Base-by-base conservation (phyloP, 2,329 filamentous ascomycete genomes). In the Ophiostoma populinum region DNA sequence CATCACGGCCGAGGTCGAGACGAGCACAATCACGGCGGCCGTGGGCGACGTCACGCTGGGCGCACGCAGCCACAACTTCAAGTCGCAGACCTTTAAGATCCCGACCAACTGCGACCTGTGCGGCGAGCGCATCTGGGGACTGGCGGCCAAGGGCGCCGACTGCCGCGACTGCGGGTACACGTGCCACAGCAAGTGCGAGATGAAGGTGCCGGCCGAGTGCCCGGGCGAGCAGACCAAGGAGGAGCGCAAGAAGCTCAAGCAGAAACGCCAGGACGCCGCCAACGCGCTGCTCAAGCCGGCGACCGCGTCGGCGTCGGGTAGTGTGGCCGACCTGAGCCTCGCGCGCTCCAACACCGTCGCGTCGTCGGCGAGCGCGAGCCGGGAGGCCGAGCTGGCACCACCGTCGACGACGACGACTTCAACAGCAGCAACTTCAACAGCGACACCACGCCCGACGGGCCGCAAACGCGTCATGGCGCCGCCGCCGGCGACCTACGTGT, bases 21-120 rank as follows among this genome's bases (percentile, higher is more conserved):
- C 86, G 7, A 78, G 80, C 2, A 93, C 86, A 2, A 92, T 98
- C 50, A 87, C 83, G n/a, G 65, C 75, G 8, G 80, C 75, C 0
- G 87, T 94, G 3, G 90, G 90, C 24, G 90, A 98, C 51, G 70
- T 98, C 36, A 93, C 86, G 2, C 63, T 93, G 15, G 87, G 87
- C 13, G 86, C 86, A 9, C 83, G 83, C 53, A 93, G 86, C 49
- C 90, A 98, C 61, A 90, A 92, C 50, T 98, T 98, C 67, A 93
- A 92, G 57, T 75, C 82, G n/a, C 85, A 95, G 51, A 95, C 90
- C 0, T 98, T 95, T 66, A 95, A 95, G 55, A 93, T 98, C 41
- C 92, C 92, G 0, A 98, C 90, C 5, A 95, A 95, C 53, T 98
- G 90, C 58, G 90, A 98, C 54, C 67, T 94, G 10, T 98, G 90